phyloP scores from a whole-genome alignment of 768 basidiomycete species.

The Sutorius australiensis region DNA sequence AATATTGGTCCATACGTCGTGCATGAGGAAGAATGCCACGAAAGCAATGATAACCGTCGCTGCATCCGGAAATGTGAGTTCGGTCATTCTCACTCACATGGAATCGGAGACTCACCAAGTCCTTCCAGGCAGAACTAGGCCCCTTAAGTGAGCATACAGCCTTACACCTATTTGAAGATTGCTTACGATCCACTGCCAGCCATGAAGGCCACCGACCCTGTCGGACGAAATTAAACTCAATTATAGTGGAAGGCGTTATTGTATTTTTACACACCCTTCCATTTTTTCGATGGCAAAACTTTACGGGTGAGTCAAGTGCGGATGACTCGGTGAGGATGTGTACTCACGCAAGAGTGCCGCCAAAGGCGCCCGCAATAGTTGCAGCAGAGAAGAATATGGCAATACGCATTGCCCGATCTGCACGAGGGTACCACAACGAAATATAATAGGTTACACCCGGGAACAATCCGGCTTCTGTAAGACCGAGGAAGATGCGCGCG shows the following conservation, averaged over 20 bases:
- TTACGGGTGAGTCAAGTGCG: neutral
- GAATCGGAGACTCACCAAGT: constrained; percentile 13
- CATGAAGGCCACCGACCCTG: constrained; percentile 30
- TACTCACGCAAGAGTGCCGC: constrained; percentile 47
- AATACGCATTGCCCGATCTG: constrained; percentile 54
- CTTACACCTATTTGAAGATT: neutral
- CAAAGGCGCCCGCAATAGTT: constrained; percentile 49
- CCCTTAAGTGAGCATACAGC: constrained; percentile 2
- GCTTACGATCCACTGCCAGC: constrained; percentile 41
- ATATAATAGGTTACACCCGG: constrained; percentile 43
- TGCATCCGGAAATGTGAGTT: constrained; percentile 1
- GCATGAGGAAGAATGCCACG: constrained; percentile 46
- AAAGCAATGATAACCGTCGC: constrained; percentile 24
- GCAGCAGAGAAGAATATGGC: constrained; percentile 63
- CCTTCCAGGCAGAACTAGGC: constrained; percentile 33
- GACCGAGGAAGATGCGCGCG: constrained; percentile 42
- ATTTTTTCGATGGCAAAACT: constrained; percentile 36
- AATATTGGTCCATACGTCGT: constrained; percentile 37
- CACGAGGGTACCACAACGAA: constrained; percentile 57
- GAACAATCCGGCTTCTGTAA: constrained; percentile 46
- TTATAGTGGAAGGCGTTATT: neutral
- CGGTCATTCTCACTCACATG: neutral
- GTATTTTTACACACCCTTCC: constrained; percentile 27
- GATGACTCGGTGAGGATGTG: neutral
- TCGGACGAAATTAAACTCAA: neutral